A percentile compares a stretch with the other conserved stretches of the same genome.
phyloP scores from a whole-genome alignment of 169 alveolate species.

The Amoebophrya sp. region DNA sequence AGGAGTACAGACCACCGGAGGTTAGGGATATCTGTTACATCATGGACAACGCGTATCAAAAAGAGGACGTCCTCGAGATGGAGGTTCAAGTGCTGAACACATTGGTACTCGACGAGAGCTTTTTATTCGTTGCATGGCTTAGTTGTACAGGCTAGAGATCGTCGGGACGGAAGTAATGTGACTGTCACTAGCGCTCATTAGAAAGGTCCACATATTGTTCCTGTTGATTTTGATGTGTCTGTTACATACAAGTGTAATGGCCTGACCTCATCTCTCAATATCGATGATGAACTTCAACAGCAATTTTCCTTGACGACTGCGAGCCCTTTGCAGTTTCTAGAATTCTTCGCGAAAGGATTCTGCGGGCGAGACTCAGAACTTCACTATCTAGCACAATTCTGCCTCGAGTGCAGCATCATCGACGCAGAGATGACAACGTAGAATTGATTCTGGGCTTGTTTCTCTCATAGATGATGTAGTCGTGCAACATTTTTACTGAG shows the following conservation, averaged over 20 bases:
- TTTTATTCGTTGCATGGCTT: no score
- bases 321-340: background rate
- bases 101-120: no score
- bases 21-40: constrained; percentile 25
- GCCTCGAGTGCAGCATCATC: background rate
- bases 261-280: no score
- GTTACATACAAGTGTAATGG: no score
- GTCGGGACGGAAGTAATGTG: no score
- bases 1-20: constrained; percentile 28
- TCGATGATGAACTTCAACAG: background rate
- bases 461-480: background rate
- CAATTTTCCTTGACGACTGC: background rate
- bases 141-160: no score
- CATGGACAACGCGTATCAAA: constrained; percentile 24
- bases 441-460: no score
- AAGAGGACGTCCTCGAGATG: constrained; percentile 33
- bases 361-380: background rate
- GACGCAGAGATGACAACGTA: background rate
- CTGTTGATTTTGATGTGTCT: no score
- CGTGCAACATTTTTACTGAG: background rate
- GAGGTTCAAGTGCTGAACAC: constrained; percentile 32
- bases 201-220: no score
- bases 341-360: background rate
- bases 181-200: no score
- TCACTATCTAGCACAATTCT: background rate